Evolutionary conservation across 2,329 filamentous ascomycete species (phyloP), one percentile per base, ranked within the genome.

Genomic region (Leptographium flavum): DNA sequence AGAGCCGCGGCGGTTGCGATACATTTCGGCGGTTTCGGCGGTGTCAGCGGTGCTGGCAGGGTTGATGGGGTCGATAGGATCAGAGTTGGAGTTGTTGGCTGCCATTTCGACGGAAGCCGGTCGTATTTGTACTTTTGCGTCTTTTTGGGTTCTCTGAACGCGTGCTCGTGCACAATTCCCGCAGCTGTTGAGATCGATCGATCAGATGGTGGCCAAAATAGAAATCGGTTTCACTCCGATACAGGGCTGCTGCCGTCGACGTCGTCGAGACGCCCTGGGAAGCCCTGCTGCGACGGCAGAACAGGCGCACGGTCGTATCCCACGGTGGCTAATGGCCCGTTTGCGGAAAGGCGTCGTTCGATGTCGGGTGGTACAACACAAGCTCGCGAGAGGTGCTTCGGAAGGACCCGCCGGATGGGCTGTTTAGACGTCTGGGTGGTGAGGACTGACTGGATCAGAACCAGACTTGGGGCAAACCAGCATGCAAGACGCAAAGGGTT

Each of bases 1-100:
- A 49, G 74, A 77, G 52, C 70, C 67, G 54, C 74, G 71, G 55
- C 72, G 71, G 49, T 69, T 61, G 55, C 52, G 58, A 42, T 52
- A 49, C 54, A 53, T 55, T 50, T 62, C 57, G 54, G 53, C 50
- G 47, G 55, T n/a, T n/a, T n/a, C n/a, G n/a, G n/a, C n/a, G n/a
- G n/a, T n/a, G n/a, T n/a, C n/a, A n/a, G n/a, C n/a, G n/a, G n/a
- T n/a, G n/a, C n/a, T n/a, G n/a, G n/a, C n/a, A n/a, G n/a, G n/a
- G n/a, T n/a, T n/a, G n/a, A n/a, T n/a, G n/a, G n/a, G n/a, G n/a
- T n/a, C n/a, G n/a, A n/a, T n/a, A n/a, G n/a, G n/a, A n/a, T n/a
- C n/a, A n/a, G n/a, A 56, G 49, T 59, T 61, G 50, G 52, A 53
- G 52, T 54, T 55, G 53, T 49, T 56, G 54, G 47, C 51, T 35